A percentile compares a stretch with the other conserved stretches of the same genome.
Evolutionary conservation across 176 grass and related monocot species (phyloP).

Genomic region (Poa pratensis): DNA sequence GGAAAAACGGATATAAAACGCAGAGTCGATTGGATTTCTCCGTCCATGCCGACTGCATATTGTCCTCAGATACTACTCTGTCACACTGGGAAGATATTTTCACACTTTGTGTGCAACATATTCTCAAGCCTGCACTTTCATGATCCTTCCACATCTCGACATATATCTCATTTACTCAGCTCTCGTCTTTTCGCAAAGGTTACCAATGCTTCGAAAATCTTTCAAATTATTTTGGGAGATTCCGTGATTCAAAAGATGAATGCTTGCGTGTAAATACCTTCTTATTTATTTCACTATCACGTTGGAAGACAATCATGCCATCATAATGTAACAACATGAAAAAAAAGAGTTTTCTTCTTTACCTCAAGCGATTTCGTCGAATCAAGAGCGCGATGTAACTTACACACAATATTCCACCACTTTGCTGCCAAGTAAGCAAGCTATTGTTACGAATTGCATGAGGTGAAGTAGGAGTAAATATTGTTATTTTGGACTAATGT

Average conservation of each 20-base stretch:
- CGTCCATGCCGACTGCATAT: not conserved
- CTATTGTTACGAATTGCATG: not conserved
- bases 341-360: not conserved
- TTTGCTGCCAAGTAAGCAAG: conserved; percentile 27
- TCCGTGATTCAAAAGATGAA: not conserved
- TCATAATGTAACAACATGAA: not conserved
- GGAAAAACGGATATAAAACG: not conserved
- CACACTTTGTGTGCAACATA: not conserved
- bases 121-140: not conserved
- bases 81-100: conserved; percentile 20
- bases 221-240: not conserved
- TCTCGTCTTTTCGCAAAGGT: not conserved
- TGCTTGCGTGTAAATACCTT: not conserved
- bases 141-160: not conserved
- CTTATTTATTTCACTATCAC: not conserved
- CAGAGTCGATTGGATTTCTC: not conserved
- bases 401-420: not conserved
- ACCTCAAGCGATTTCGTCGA: not conserved
- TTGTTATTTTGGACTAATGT: not conserved
- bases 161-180: not conserved
- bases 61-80: not conserved
- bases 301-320: not conserved
- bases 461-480: conserved; percentile 38
- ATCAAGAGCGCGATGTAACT: not conserved
- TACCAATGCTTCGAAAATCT: not conserved